Conservation (phyloP, 2,329 filamentous ascomycete species). For the Neocatenulostroma microsporum region DNA sequence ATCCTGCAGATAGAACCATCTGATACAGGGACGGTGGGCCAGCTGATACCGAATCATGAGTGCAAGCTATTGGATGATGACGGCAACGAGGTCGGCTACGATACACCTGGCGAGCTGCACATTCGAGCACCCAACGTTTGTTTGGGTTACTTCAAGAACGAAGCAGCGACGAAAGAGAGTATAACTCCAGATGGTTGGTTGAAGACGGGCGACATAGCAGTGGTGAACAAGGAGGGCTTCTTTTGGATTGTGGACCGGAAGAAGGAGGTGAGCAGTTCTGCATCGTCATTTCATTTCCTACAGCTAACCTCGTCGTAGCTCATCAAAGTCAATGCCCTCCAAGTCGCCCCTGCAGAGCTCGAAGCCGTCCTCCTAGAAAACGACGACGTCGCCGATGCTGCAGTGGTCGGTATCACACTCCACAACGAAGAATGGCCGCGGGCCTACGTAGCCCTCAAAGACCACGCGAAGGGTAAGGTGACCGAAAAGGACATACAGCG, state of each 20-base stretch:
- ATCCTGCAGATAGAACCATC: slow-evolving; percentile 30
- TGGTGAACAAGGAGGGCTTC: slow-evolving; percentile 25
- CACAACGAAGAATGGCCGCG: slow-evolving; percentile 46
- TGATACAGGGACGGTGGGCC: slow-evolving; percentile 32
- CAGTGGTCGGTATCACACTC: slow-evolving; percentile 47
- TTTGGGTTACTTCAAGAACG: slow-evolving; percentile 36
- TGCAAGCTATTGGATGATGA: slow-evolving; percentile 35
- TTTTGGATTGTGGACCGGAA: slow-evolving; percentile 32
- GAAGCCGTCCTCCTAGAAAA: slow-evolving; percentile 42
- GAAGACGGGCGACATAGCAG: slow-evolving; percentile 29
- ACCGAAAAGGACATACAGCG: slow-evolving; percentile 30
- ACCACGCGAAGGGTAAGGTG: slow-evolving; percentile 32
- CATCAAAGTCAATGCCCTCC: slow-evolving; percentile 37
- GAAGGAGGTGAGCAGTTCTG: slow-evolving; percentile 23
- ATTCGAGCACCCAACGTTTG: slow-evolving; percentile 36
- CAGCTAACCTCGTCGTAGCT: no score
- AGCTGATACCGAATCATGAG: slow-evolving; percentile 33
- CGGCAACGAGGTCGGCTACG: slow-evolving; percentile 33
- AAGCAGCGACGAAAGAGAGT: slow-evolving; percentile 31
- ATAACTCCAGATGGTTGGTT: slow-evolving; percentile 34
- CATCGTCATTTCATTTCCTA: no score
- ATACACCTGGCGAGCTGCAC: slow-evolving; percentile 33
- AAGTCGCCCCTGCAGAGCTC: slow-evolving; percentile 26
- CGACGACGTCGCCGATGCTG: slow-evolving; percentile 47
- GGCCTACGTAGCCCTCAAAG: slow-evolving; percentile 47